Conservation (phyloP, 106 monocot genomes). For the Narthecium ossifragum region DNA sequence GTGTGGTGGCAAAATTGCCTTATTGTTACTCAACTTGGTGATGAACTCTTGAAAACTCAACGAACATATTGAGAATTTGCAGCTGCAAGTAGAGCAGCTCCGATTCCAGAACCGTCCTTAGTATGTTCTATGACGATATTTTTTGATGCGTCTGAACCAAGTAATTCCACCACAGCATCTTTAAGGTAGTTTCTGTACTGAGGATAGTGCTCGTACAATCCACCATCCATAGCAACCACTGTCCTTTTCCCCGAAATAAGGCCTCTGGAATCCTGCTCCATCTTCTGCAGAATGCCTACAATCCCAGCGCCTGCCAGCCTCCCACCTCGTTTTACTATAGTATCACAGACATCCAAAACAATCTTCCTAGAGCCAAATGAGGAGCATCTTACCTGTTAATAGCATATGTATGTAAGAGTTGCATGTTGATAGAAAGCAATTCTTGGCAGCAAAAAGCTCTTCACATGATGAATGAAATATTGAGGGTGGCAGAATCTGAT, state of each 20-base stretch:
- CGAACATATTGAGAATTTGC: constrained; percentile 34
- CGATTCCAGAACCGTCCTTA: constrained; percentile 68
- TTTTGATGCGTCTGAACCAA: constrained; percentile 37
- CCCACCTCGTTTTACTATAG: constrained; percentile 44
- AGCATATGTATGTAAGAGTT: neutral
- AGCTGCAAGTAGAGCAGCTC: constrained; percentile 63
- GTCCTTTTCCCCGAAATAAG: constrained; percentile 40
- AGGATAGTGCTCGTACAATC: constrained; percentile 62
- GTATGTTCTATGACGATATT: constrained; percentile 45
- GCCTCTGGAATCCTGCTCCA: constrained; percentile 40
- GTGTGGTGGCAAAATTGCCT: neutral
- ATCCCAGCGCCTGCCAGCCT: constrained; percentile 58
- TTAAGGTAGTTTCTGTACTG: constrained; percentile 46
- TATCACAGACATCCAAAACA: constrained; percentile 34
- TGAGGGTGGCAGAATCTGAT: neutral
- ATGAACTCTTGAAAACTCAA: neutral
- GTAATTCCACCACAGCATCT: constrained; percentile 47
- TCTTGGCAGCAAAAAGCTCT: too few relatives aligned
- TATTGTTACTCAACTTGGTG: neutral
- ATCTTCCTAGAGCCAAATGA: constrained; percentile 28
- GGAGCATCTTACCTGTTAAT: constrained; percentile 16
- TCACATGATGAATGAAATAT: too few relatives aligned
- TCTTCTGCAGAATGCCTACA: constrained; percentile 58
- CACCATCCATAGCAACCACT: constrained; percentile 69
- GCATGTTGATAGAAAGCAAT: too few relatives aligned